Percentiles rank a stretch among this genome's conserved stretches.
Conservation (phyloP, 225 moss, liverwort and hornwort species). For the Marchantia polymorpha region DNA sequence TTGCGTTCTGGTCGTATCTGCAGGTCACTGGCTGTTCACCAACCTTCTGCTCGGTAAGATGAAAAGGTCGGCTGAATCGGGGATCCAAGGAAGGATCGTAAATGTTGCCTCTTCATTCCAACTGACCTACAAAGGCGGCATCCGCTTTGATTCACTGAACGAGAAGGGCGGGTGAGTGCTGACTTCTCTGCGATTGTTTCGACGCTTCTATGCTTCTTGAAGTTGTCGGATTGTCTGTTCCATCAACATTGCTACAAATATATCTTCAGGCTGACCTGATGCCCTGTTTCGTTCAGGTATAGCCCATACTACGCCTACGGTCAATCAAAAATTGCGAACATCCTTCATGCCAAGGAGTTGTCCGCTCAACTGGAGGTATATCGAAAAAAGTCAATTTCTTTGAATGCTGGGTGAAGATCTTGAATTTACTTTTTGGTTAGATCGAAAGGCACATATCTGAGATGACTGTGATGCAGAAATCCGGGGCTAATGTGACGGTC, state of each 20-base stretch:
- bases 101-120: constrained; percentile 34
- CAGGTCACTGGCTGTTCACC: constrained; percentile 39
- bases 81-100: constrained; percentile 38
- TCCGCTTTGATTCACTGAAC: constrained; percentile 35
- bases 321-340: constrained; percentile 21
- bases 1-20: neutral
- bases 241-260: neutral
- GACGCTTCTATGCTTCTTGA: neutral
- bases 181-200: neutral
- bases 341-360: constrained; percentile 21
- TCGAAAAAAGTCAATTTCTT: neutral
- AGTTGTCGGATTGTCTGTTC: neutral
- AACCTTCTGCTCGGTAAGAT: constrained; percentile 33
- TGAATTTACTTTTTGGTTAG: neutral
- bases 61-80: constrained; percentile 30
- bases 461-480: neutral
- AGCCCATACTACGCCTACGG: constrained; percentile 21
- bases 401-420: neutral
- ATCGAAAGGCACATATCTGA: neutral
- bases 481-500: constrained; percentile 19
- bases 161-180: constrained; percentile 32
- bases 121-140: constrained; percentile 28
- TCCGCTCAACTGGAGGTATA: constrained; percentile 16
- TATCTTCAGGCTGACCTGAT: neutral
- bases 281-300: constrained; percentile 27